These are phyloP conservation scores for Falciphora oryzae DNA, from an alignment of 2,329 filamentous ascomycete species.

Conservation along the genomic window DNA sequence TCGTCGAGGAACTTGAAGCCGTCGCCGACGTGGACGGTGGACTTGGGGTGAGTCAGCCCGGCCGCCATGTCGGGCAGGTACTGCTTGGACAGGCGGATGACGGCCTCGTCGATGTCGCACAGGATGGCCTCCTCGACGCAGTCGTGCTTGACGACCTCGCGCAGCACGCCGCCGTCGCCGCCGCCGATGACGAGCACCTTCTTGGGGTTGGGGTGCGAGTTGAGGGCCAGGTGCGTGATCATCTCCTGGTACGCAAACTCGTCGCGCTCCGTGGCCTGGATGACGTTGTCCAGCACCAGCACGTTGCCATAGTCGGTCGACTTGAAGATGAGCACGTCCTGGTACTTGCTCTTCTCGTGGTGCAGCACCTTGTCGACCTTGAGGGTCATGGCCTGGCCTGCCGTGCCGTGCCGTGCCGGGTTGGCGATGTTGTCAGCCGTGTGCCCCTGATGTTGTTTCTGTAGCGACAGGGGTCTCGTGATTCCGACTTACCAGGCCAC, in stretches of 20 bases:
- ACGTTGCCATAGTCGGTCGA: constrained; percentile 95
- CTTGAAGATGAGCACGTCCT: constrained; percentile 98
- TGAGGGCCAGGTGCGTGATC: constrained; percentile 98
- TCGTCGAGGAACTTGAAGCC: constrained; percentile 98
- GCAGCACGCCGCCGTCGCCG: constrained; percentile 93
- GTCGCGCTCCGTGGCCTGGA: constrained; percentile 96
- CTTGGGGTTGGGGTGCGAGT: constrained; percentile 97
- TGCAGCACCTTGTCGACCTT: constrained; percentile 96
- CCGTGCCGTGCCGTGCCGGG: not conserved
- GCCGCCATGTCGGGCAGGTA: constrained; percentile 92
- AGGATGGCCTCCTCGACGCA: constrained; percentile 92
- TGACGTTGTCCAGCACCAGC: constrained; percentile 96
- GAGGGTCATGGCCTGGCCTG: constrained; percentile 95
- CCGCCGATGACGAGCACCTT: constrained; percentile 97
- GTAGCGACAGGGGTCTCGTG: not conserved
- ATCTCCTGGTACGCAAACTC: constrained; percentile 99
- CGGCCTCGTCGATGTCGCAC: constrained; percentile 98
- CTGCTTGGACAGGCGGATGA: constrained; percentile 97
- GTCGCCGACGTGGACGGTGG: constrained; percentile 88
- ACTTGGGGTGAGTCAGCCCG: constrained; percentile 90
- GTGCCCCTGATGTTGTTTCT: not conserved
- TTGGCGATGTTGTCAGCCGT: not conserved
- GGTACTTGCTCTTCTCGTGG: constrained; percentile 99
- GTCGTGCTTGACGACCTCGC: constrained; percentile 98
- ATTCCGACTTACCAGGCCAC: constrained; percentile 67